Conservation (phyloP, 768 basidiomycete genomes). For the Leucogyrophana mollusca region DNA sequence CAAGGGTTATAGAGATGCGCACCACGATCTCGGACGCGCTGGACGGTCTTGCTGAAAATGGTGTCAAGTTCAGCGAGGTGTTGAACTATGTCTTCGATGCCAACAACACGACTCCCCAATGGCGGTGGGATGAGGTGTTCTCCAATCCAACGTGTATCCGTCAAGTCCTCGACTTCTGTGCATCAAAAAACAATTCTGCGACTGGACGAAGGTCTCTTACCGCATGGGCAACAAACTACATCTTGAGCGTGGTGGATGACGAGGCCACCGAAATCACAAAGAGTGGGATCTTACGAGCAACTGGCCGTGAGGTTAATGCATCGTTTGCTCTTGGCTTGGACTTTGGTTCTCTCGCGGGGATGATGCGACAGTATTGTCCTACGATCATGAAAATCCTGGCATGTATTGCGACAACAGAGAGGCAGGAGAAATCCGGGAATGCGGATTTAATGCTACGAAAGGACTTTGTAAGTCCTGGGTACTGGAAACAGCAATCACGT, state of each 20-base stretch:
- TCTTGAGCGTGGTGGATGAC: conserved; percentile 6
- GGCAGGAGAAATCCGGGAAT: conserved; percentile 2
- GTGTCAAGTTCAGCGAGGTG: no score
- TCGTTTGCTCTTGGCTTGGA: not conserved
- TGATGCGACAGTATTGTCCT: conserved; percentile 10
- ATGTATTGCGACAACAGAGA: conserved; percentile 19
- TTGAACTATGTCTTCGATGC: no score
- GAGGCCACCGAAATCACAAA: conserved; percentile 21
- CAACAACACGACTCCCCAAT: no score
- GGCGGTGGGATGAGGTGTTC: no score
- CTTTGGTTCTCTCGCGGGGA: not conserved
- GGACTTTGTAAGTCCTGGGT: conserved; percentile 24
- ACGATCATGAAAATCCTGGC: conserved; percentile 9
- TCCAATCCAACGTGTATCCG: no score
- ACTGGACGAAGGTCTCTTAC: conserved; percentile 12
- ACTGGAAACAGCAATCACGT: no score
- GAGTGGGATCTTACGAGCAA: conserved; percentile 14
- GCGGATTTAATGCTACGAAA: not conserved
- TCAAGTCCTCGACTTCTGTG: conserved; percentile 30
- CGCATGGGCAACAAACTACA: conserved; percentile 24
- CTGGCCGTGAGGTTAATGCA: not conserved
- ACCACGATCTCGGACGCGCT: no score
- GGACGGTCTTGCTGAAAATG: no score
- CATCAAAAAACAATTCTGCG: conserved; percentile 14
- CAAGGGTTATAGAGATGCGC: no score